Percentiles rank a stretch among this genome's conserved stretches.
phyloP scores from a whole-genome alignment of 257 asterid species.

The Anisodus tanguticus region DNA sequence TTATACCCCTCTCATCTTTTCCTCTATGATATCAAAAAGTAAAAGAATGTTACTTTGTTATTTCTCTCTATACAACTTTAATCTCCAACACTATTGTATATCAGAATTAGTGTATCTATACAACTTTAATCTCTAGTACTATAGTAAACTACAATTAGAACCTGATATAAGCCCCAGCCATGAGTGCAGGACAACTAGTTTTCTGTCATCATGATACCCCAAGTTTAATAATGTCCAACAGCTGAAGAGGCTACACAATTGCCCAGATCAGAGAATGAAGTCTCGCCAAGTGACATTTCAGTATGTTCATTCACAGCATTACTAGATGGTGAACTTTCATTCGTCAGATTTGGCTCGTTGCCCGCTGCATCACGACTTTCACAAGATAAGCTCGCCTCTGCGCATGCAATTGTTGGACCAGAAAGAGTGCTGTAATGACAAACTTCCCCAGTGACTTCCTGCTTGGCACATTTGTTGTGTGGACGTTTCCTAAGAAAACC shows the following conservation, averaged over 20 bases:
- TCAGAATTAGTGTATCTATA: not conserved
- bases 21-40: not conserved
- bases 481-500: slow-evolving; percentile 68
- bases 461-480: slow-evolving; percentile 36
- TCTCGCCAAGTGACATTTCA: not conserved
- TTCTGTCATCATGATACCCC: no score
- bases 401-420: slow-evolving; percentile 31
- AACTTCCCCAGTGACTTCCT: not conserved
- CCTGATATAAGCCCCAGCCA: no score
- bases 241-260: not conserved
- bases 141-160: not conserved
- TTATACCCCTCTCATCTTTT: not conserved
- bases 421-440: slow-evolving; percentile 28
- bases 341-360: not conserved
- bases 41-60: not conserved
- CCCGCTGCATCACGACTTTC: slow-evolving; percentile 31
- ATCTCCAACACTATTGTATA: not conserved
- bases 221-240: no score
- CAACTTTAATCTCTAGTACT: not conserved
- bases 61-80: not conserved
- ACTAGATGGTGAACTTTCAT: not conserved
- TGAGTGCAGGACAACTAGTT: no score
- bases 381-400: slow-evolving; percentile 12
- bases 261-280: not conserved
- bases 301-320: not conserved